Evolutionary conservation across 176 grass and related monocot species (phyloP), one percentile per base, ranked within the genome.

Genomic region (Triticum monococcum): DNA sequence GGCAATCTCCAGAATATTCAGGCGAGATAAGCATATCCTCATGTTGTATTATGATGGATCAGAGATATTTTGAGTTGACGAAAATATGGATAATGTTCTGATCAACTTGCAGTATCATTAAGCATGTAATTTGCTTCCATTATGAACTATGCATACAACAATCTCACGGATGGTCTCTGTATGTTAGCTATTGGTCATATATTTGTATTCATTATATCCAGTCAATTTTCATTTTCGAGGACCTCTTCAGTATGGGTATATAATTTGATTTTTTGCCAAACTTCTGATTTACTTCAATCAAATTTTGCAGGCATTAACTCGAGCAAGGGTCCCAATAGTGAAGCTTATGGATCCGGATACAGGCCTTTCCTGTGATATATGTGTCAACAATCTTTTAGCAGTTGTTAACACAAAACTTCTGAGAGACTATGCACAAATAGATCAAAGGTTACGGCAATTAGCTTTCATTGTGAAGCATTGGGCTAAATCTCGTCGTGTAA

Each of bases 331-430:
- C 70, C 97, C 97, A 36, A 98, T 98, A 84, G 97, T 98, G 83
- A 98, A 98, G 90, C 79, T 98, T 86, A 98, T 96, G 97, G 94
- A 98, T 92, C 97, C 87, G 2, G 89, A 76, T 79, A 98, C 97
- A 14, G 97, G 92, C 48, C 87, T 98, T 83, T 98, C 94, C 50
- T 98, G 97, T 79, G 97, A 98, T 82, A 94, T 98, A 89, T 98
- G 97, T 32, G 88, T 98, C 60, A 98, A 98, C 87, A 98, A 98
- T 86, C 88, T 96, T 84, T 88, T 98, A 83, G 97, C 97, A 68
- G 93, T 98, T 91, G 97, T 96, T 84, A 98, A 98, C 82, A 98
- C 97, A 30, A 98, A 96, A 89, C 94, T 98, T 61, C 90, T 98
- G 24, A 94, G 86, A 81, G 97, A 98, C 90, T 98, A 98, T 88